Evolutionary conservation across 306 rosid genomes (phyloP), one percentile per base, ranked within the genome.

Genomic region (Quercus engelmannii): DNA sequence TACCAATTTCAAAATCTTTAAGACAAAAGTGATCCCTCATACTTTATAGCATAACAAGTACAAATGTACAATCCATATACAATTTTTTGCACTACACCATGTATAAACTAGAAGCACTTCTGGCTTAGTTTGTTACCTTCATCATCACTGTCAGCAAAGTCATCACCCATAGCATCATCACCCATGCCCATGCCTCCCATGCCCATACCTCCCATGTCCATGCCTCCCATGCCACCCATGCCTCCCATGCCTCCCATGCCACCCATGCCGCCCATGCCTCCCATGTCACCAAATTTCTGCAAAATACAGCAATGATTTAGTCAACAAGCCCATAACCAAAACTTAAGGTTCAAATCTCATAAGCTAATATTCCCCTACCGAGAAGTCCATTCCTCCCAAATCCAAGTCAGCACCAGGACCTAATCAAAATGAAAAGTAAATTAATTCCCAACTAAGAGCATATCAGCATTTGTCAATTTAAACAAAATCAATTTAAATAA

Each of bases 311-410:
- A 63, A 19, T 5, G 55, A 71, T 85, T 25, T 81, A 55, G 61
- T 69, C 55, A 63, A 79, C 11, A 68, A 38, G 51, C 33, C 73
- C 28, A 56, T 38, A 28, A 33, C 4, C 3, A 58, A 10, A 20
- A 38, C 55, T 77, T 19, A 54, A 17, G 23, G 35, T 75, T 74
- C 23, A 74, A 72, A 59, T n/a, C 68, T 77, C 43, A 35, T 21
- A 5, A 69, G 69, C 74, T 64, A 19, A 7, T 23, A 49, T 30
- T 1, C 69, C 78, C 97, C 83, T 86, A 96, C 99, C 88, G 97
- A 96, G 87, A 96, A 93, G 82, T 96, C 99, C 99, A 96, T 96
- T 55, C 96, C 99, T 73, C 95, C 98, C 84, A 91, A 67, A 78
- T 92, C 97, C 81, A 74, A 11, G 73, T 93, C 99, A 74, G 84